Evolutionary conservation across 768 basidiomycete species (phyloP).

Genomic region (Pleurotus tuber-regium): DNA sequence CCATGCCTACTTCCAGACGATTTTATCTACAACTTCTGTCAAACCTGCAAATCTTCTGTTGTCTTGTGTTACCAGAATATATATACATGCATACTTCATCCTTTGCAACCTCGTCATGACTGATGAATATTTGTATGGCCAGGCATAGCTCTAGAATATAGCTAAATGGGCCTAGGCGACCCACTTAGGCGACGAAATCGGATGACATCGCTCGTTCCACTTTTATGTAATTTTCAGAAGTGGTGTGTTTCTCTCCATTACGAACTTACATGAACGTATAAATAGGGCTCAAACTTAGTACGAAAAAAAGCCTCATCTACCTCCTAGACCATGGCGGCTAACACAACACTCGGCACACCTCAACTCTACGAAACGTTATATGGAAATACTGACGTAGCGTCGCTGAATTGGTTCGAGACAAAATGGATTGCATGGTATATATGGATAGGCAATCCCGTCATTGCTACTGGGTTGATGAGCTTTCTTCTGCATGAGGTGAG

Average conservation of each 20-base stretch:
- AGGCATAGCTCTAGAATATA: too few species aligned
- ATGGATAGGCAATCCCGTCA: constrained; percentile 80
- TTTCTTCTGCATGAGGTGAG: constrained; percentile 93
- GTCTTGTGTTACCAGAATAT: too few species aligned
- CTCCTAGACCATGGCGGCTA: constrained; percentile 1
- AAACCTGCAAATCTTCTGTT: too few species aligned
- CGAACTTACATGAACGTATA: not conserved
- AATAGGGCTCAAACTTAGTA: not conserved
- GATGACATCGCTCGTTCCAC: too few species aligned
- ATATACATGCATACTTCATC: too few species aligned
- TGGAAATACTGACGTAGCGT: constrained; percentile 52
- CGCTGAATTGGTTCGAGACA: constrained; percentile 70
- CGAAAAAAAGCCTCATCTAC: not conserved
- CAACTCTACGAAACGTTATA: constrained; percentile 44
- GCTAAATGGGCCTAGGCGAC: too few species aligned
- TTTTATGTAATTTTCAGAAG: too few species aligned
- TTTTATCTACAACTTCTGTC: too few species aligned
- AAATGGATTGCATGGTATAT: constrained; percentile 87
- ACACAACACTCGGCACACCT: constrained; percentile 2
- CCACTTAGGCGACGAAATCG: too few species aligned
- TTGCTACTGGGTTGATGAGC: constrained; percentile 92
- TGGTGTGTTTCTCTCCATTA: constrained; percentile 8
- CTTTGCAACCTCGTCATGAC: too few species aligned
- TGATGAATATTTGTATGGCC: too few species aligned
- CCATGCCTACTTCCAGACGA: too few species aligned